A percentile compares a stretch with the other conserved stretches of the same genome.
These are phyloP conservation scores for Closterium sp. DNA, from an alignment of 139 green algal species.

Conservation along the genomic window DNA sequence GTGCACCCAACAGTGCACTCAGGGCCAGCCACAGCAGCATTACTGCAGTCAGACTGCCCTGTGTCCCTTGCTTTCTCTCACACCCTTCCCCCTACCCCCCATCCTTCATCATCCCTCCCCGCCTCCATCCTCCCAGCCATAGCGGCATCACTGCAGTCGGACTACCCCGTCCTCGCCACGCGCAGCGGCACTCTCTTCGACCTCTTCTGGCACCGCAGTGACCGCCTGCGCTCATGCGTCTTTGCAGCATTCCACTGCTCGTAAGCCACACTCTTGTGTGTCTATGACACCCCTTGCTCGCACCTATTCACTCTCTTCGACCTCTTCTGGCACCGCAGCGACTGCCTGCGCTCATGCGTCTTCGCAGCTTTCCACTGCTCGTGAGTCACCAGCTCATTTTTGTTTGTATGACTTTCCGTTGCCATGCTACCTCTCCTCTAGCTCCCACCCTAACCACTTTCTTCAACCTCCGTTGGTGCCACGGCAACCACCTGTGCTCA, in stretches of 20 bases:
- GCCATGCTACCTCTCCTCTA: too few relatives aligned
- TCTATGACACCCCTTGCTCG: background rate
- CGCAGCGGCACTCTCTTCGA: background rate
- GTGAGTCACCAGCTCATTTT: too few relatives aligned
- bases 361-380: background rate
- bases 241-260: background rate
- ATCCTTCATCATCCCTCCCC: background rate
- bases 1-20: background rate
- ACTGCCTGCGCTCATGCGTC: background rate
- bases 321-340: background rate
- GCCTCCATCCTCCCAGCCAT: background rate
- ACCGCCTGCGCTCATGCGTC: background rate
- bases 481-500: too few relatives aligned
- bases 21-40: background rate
- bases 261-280: background rate
- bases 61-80: background rate
- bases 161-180: background rate
- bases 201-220: background rate
- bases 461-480: too few relatives aligned
- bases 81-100: background rate
- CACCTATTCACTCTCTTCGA: background rate
- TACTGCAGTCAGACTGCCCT: background rate
- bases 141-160: background rate
- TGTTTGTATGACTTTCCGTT: too few relatives aligned
- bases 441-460: too few relatives aligned